Percentiles rank a stretch among this genome's conserved stretches.
phyloP scores from a whole-genome alignment of 345 rosid genomes.

The Nasturtium officinale region DNA sequence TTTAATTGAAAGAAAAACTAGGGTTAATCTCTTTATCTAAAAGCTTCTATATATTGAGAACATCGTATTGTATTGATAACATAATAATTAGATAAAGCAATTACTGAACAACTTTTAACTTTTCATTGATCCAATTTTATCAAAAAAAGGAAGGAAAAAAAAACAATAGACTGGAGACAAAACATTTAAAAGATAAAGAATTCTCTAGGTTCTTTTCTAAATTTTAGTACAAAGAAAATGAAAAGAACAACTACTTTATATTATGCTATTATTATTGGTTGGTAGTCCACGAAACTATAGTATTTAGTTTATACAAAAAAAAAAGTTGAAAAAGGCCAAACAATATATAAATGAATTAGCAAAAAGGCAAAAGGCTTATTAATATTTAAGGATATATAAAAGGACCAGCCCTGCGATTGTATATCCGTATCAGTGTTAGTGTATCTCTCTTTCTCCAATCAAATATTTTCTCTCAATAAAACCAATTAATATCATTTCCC shows the following conservation, averaged over 20 bases:
- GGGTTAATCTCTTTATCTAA: background rate
- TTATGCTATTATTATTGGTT: slow-evolving; percentile 8
- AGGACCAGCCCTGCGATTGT: background rate
- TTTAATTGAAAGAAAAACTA: background rate
- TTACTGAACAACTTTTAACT: background rate
- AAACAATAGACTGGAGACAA: too few species aligned
- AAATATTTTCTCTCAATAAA: slow-evolving; percentile 1
- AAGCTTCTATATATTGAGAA: slow-evolving; percentile 13
- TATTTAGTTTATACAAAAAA: background rate
- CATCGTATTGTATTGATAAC: background rate
- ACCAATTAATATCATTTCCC: background rate
- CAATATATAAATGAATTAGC: background rate
- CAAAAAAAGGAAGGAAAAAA: too few species aligned
- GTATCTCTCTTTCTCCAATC: slow-evolving; percentile 16
- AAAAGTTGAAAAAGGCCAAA: background rate
- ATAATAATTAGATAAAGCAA: background rate
- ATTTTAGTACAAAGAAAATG: background rate
- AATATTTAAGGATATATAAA: slow-evolving; percentile 5
- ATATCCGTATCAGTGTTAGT: slow-evolving; percentile 22
- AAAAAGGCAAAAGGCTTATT: background rate
- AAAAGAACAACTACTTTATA: background rate
- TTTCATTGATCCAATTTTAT: too few species aligned
- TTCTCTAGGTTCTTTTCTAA: background rate
- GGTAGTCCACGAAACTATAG: slow-evolving; percentile 5
- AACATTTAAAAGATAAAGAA: too few species aligned